Percentiles rank a stretch among this genome's conserved stretches.
Conservation (phyloP, 345 rosid species). For the Citrus trifoliata region DNA sequence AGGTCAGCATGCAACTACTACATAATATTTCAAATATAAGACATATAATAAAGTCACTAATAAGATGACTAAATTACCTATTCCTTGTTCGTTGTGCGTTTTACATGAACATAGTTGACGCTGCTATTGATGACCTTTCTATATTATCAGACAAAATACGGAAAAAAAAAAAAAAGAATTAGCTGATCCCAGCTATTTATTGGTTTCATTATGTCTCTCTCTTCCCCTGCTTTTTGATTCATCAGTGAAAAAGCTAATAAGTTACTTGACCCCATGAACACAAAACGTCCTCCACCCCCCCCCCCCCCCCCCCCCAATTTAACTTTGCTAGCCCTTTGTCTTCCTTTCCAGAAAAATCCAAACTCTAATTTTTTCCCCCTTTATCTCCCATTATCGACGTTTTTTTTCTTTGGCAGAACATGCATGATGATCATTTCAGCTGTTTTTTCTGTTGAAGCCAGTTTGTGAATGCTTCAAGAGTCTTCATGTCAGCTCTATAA, state of each 20-base stretch:
- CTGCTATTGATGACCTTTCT: conserved; percentile 11
- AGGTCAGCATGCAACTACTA: not conserved
- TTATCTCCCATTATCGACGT: conserved; percentile 13
- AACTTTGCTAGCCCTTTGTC: conserved; percentile 13
- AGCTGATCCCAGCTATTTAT: conserved; percentile 24
- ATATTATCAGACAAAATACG: conserved; percentile 20
- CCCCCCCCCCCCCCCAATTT: not conserved
- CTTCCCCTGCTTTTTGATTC: conserved; percentile 11
- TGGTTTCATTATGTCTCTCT: conserved; percentile 14
- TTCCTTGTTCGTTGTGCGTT: not conserved
- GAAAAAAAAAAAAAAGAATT: not conserved
- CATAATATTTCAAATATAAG: not conserved
- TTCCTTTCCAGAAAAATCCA: conserved; percentile 4
- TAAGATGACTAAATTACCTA: not conserved
- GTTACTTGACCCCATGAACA: conserved; percentile 21
- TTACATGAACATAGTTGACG: conserved; percentile 16
- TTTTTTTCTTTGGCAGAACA: conserved; percentile 22
- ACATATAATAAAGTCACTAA: not conserved
- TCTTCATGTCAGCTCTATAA: conserved; percentile 88
- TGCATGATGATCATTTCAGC: conserved; percentile 16
- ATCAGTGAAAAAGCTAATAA: conserved; percentile 9
- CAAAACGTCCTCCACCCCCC: not conserved
- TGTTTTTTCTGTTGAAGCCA: conserved; percentile 52
- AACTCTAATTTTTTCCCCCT: not conserved
- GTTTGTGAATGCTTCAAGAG: conserved; percentile 58